Conservation (phyloP, 768 basidiomycete species). For the Lactifluus echinatus region DNA sequence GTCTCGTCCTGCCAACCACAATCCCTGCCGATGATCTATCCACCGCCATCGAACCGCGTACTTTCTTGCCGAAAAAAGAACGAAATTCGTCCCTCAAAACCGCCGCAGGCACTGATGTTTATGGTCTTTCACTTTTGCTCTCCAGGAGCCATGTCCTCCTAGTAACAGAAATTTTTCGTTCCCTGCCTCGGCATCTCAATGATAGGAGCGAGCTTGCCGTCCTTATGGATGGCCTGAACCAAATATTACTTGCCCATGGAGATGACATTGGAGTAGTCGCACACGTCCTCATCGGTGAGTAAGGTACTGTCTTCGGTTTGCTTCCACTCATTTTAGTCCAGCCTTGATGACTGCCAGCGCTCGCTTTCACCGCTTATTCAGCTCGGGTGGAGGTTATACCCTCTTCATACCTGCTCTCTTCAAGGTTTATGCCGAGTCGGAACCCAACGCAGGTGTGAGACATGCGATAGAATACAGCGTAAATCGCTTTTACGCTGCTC, state of each 20-base stretch:
- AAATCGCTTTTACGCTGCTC: slow-evolving; percentile 65
- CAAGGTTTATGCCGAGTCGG: slow-evolving; percentile 60
- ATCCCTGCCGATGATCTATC: slow-evolving; percentile 12
- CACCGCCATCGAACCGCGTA: slow-evolving; percentile 11
- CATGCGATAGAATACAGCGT: slow-evolving; percentile 63
- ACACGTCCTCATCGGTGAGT: slow-evolving; percentile 62
- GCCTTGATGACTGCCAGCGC: slow-evolving; percentile 70
- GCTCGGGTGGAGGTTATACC: slow-evolving; percentile 60
- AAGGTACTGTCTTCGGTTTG: background rate
- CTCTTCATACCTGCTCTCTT: slow-evolving; percentile 68
- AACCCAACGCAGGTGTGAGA: slow-evolving; percentile 47
- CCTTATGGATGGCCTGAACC: slow-evolving; percentile 63
- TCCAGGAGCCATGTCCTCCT: slow-evolving; percentile 63
- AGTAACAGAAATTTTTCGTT: slow-evolving; percentile 60
- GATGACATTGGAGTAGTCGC: slow-evolving; percentile 71
- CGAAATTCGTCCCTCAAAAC: background rate
- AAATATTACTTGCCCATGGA: slow-evolving; percentile 57
- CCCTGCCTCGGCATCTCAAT: slow-evolving; percentile 61
- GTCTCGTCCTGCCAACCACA: slow-evolving; percentile 49
- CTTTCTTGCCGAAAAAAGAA: slow-evolving; percentile 12
- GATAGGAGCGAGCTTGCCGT: slow-evolving; percentile 59
- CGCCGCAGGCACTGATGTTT: slow-evolving; percentile 24
- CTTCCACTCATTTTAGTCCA: slow-evolving; percentile 22
- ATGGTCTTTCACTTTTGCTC: slow-evolving; percentile 49
- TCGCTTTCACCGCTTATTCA: slow-evolving; percentile 68